These are phyloP conservation scores for Leccinum subrobustum DNA, from an alignment of 1,284 basidiomycete species.

Conservation along the genomic window DNA sequence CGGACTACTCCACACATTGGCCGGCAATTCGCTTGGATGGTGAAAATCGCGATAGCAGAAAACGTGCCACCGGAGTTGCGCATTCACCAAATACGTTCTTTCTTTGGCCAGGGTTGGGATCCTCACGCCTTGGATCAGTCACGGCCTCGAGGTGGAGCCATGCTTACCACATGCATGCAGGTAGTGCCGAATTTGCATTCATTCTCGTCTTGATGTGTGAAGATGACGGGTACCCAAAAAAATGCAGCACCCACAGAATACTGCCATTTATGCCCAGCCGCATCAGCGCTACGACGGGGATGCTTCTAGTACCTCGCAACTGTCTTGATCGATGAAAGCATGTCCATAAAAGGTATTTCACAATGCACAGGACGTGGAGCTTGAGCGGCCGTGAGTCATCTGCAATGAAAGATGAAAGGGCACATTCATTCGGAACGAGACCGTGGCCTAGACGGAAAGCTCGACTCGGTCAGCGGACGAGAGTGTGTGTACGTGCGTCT, in stretches of 20 bases:
- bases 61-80: conserved; percentile 29
- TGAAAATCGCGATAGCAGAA: conserved; percentile 8
- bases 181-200: conserved; percentile 32
- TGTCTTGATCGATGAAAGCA: conserved; percentile 20
- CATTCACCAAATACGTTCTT: conserved; percentile 10
- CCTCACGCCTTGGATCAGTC: conserved; percentile 34
- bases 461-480: background rate
- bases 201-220: conserved; percentile 30
- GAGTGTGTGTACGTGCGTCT: background rate
- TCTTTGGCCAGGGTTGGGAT: conserved; percentile 24
- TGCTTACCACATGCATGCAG: conserved; percentile 34
- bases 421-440: conserved; percentile 5
- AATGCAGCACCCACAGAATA: conserved; percentile 27
- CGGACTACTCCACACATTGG: conserved; percentile 23
- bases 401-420: background rate
- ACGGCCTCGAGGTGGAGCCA: conserved; percentile 36
- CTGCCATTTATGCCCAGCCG: conserved; percentile 18
- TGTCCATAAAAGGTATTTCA: conserved; percentile 22
- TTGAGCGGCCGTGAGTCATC: conserved; percentile 22
- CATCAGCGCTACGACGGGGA: conserved; percentile 24
- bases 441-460: conserved; percentile 7
- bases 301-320: conserved; percentile 18
- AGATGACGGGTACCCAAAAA: conserved; percentile 18
- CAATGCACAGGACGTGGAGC: conserved; percentile 32
- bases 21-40: conserved; percentile 25